phyloP scores from a whole-genome alignment of 306 rosid species.

The Luffa acutangula region DNA sequence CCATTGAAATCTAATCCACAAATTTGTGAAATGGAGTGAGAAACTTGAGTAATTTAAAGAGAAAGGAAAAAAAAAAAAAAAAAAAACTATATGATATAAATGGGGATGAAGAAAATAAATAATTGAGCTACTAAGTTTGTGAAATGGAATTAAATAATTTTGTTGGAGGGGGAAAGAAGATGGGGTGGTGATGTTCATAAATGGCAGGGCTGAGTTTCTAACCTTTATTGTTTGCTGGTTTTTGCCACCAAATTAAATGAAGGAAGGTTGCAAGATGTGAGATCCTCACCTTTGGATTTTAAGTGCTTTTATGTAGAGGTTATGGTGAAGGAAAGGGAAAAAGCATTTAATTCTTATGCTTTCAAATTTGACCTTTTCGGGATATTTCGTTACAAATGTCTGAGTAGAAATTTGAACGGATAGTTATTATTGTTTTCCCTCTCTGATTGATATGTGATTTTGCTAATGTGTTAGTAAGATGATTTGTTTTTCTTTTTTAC shows the following conservation, averaged over 20 bases:
- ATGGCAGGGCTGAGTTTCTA: background rate
- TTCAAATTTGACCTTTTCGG: background rate
- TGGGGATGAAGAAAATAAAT: background rate
- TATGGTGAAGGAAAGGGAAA: background rate
- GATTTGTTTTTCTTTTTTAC: too few relatives aligned
- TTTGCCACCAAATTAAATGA: background rate
- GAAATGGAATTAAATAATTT: background rate
- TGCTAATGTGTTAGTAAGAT: too few relatives aligned
- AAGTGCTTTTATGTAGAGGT: background rate
- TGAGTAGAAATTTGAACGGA: too few relatives aligned
- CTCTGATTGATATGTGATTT: too few relatives aligned
- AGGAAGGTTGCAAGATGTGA: background rate
- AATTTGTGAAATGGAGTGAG: slow-evolving; percentile 1
- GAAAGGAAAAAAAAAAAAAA: background rate
- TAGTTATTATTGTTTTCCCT: too few relatives aligned
- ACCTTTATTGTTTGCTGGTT: background rate
- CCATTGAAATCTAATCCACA: slow-evolving; percentile 22
- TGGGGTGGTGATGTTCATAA: slow-evolving; percentile 2
- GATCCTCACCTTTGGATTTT: background rate
- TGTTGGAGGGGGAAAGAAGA: background rate
- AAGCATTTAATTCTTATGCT: background rate
- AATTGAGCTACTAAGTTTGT: background rate
- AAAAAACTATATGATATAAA: background rate
- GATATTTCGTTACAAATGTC: too few relatives aligned
- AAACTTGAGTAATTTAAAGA: background rate